Percentiles rank a stretch among this genome's conserved stretches.
phyloP scores from a whole-genome alignment of 2,329 filamentous ascomycete species.

The Rhinocladiella similis region DNA sequence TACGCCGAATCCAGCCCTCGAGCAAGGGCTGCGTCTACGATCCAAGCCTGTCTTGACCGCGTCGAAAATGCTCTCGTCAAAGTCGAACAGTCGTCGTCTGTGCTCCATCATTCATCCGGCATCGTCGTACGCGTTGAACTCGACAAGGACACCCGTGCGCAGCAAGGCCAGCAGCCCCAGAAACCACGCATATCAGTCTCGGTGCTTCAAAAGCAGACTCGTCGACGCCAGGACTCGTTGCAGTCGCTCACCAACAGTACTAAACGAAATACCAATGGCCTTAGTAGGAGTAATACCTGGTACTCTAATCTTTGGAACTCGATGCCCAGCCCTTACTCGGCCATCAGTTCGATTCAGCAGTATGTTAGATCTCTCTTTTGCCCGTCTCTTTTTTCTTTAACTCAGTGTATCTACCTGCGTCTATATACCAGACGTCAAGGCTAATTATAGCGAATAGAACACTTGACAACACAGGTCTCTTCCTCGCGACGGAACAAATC shows the following conservation, averaged over 20 bases:
- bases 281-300: slow-evolving; percentile 5
- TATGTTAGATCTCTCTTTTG: background rate
- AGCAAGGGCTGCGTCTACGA: background rate
- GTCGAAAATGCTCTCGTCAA: slow-evolving; percentile 7
- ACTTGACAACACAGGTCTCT: slow-evolving; percentile 8
- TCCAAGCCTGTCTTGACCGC: slow-evolving; percentile 1
- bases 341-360: slow-evolving; percentile 9
- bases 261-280: background rate
- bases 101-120: background rate
- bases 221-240: background rate
- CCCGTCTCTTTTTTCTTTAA: background rate
- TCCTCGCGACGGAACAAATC: slow-evolving; percentile 6
- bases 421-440: background rate
- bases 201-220: background rate
- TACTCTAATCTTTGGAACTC: slow-evolving; percentile 9
- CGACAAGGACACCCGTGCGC: slow-evolving; percentile 4
- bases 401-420: too few species aligned
- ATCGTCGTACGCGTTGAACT: slow-evolving; percentile 6
- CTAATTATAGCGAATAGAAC: background rate
- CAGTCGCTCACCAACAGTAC: background rate
- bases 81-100: slow-evolving; percentile 3
- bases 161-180: background rate
- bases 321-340: slow-evolving; percentile 1
- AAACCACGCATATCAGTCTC: slow-evolving; percentile 5
- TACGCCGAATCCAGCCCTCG: background rate